Evolutionary conservation across 192 early-diverging fungal genomes (phyloP), one percentile per base, ranked within the genome.

Genomic region (Chytriomyces confervae): DNA sequence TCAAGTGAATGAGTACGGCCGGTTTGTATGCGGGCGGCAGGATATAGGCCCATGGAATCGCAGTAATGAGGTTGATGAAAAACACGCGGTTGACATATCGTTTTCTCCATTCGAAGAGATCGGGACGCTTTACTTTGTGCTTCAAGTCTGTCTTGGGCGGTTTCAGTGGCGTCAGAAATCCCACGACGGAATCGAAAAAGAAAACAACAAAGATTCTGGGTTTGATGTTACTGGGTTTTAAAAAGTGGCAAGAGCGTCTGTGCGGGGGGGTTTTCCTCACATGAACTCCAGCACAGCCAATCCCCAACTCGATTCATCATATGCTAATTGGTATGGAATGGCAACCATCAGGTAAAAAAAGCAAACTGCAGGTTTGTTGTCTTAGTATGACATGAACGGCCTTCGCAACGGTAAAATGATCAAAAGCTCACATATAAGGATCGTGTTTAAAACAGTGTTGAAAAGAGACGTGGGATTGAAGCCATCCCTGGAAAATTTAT

Each of bases 401-500:
- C 27, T 20, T 23, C 24, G 63, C 36, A n/a, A 60, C 8, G 11
- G 10, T 51, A 4, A 51, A 27, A 4, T 8, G 10, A 61, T 18
- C 61, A 62, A 49, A 11, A 18, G 0, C 53, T 62, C 29, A 74
- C 61, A 18, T 13, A 74, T 74, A 3, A 74, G 45, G 57, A 74
- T 23, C 8, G 36, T 16, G 27, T 61, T 74, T 13, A 62, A 29
- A 62, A 27, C 43, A 10, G 29, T 36, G 5, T 8, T 62, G 50
- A 74, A 74, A 8, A 43, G 61, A 3, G 72, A 61, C 72, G 62
- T 74, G 44, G 72, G 72, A 27, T 74, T n/a, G 13, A 74, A 62
- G 5, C 72, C 72, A n/a, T 74, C 72, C 9, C 5, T 62, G 13
- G 13, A 63, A 44, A 74, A 62, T 11, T 62, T 62, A 44, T 74